phyloP scores from a whole-genome alignment of 2,329 filamentous ascomycete genomes.

The Colletotrichum nymphaeae region DNA sequence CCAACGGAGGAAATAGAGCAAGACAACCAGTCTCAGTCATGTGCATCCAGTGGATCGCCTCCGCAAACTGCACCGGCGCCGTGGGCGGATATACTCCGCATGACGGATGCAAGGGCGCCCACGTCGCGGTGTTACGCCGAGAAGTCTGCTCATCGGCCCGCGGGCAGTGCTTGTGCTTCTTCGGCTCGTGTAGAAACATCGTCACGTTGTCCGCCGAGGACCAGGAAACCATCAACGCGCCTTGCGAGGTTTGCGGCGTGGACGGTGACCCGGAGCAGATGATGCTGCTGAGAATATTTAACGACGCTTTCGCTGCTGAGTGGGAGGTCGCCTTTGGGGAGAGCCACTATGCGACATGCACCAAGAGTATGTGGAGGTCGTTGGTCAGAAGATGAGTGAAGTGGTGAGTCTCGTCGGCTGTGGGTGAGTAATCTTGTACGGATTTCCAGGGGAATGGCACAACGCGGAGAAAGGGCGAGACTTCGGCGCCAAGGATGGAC shows the following conservation, averaged over 20 bases:
- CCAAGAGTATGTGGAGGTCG: constrained; percentile 16
- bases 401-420: neutral
- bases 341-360: constrained; percentile 10
- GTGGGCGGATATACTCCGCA: neutral
- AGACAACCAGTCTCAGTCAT: neutral
- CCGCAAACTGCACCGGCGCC: constrained; percentile 16
- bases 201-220: neutral
- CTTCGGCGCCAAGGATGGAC: neutral
- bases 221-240: constrained; percentile 6
- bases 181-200: constrained; percentile 23
- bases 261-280: constrained; percentile 22
- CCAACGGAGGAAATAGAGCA: too few relatives aligned
- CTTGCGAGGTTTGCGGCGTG: constrained; percentile 16
- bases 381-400: neutral
- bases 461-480: neutral
- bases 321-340: constrained; percentile 15
- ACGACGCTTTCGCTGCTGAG: constrained; percentile 11
- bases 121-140: constrained; percentile 22
- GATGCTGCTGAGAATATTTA: constrained; percentile 10
- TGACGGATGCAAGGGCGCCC: constrained; percentile 10
- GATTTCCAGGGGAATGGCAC: neutral
- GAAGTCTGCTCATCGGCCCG: neutral
- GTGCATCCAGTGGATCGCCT: constrained; percentile 32
- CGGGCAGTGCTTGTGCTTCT: constrained; percentile 22
- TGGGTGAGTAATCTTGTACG: neutral